A percentile compares a stretch with the other conserved stretches of the same genome.
These are phyloP conservation scores for Berberis vulgaris DNA, from an alignment of 164 flowering plant genomes.

Conservation along the genomic window DNA sequence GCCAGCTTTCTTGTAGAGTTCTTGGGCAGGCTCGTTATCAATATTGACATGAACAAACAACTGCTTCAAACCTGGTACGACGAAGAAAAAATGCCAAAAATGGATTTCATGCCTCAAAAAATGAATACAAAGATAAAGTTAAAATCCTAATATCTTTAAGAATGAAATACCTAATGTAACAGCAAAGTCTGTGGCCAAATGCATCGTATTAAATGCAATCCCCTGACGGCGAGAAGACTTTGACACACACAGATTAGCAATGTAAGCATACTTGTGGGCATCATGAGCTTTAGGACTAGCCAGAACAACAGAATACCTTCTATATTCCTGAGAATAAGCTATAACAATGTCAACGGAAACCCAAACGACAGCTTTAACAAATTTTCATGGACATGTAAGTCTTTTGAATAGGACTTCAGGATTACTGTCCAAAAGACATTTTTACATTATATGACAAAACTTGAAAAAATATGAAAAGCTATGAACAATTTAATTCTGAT, in stretches of 20 bases:
- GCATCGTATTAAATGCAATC: conserved; percentile 50
- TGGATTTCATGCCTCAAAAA: neutral
- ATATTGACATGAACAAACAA: conserved; percentile 59
- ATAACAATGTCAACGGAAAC: neutral
- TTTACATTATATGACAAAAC: neutral
- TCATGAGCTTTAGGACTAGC: conserved; percentile 39
- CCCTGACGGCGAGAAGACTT: conserved; percentile 65
- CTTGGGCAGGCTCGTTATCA: conserved; percentile 52
- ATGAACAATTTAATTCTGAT: neutral
- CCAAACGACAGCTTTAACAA: neutral
- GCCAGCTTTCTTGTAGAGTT: conserved; percentile 46
- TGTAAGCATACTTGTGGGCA: conserved; percentile 48
- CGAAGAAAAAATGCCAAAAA: neutral
- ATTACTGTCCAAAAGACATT: too few species aligned
- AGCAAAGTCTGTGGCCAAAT: conserved; percentile 49
- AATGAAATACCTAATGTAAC: conserved; percentile 29
- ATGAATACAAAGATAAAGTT: neutral
- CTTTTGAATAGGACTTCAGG: too few species aligned
- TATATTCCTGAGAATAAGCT: conserved; percentile 31
- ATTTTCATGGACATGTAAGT: neutral
- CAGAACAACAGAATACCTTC: conserved; percentile 23
- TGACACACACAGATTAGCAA: conserved; percentile 56
- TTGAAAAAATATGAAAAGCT: neutral
- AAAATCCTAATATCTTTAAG: neutral
- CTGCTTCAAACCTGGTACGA: conserved; percentile 39